phyloP scores from a whole-genome alignment of 768 basidiomycete species.

The Termitomyces sp. region DNA sequence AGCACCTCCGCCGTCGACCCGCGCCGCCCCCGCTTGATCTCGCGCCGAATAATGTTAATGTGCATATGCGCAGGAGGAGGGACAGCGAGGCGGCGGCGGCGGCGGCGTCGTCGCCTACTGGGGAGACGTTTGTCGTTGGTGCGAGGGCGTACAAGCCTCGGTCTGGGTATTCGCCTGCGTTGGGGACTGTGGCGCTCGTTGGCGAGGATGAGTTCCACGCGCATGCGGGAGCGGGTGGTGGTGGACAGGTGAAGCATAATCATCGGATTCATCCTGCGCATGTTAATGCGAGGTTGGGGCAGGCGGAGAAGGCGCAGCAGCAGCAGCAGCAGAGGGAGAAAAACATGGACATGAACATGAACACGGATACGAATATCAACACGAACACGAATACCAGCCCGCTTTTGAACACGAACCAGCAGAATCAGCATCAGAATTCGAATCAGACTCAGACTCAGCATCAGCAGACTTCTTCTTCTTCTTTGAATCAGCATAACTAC shows the following conservation, averaged over 20 bases:
- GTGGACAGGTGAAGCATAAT: constrained; percentile 4
- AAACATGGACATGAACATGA: constrained; percentile 8
- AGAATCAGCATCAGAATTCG: background rate
- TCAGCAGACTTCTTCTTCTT: background rate
- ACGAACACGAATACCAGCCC: constrained; percentile 9
- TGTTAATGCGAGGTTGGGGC: constrained; percentile 10
- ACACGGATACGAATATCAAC: constrained; percentile 10
- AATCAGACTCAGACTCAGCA: constrained; percentile 9
- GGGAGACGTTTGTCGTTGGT: constrained; percentile 1
- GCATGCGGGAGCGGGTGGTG: background rate
- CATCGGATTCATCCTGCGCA: constrained; percentile 12
- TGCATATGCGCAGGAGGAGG: constrained; percentile 13
- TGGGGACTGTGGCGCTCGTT: constrained; percentile 19
- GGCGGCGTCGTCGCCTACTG: constrained; percentile 2
- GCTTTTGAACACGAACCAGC: constrained; percentile 4
- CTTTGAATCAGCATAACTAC: constrained; percentile 16
- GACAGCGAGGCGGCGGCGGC: constrained; percentile 10
- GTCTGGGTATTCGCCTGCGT: constrained; percentile 13
- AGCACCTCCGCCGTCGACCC: constrained; percentile 23
- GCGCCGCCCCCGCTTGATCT: constrained; percentile 33
- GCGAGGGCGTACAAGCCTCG: constrained; percentile 28
- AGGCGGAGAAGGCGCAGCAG: background rate
- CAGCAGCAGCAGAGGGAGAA: background rate
- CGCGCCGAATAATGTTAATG: background rate
- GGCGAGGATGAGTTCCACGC: constrained; percentile 36